A percentile compares a stretch with the other conserved stretches of the same genome.
These are phyloP conservation scores for Dipteronia sinensis DNA, from an alignment of 345 rosid genomes.

Conservation along the genomic window DNA sequence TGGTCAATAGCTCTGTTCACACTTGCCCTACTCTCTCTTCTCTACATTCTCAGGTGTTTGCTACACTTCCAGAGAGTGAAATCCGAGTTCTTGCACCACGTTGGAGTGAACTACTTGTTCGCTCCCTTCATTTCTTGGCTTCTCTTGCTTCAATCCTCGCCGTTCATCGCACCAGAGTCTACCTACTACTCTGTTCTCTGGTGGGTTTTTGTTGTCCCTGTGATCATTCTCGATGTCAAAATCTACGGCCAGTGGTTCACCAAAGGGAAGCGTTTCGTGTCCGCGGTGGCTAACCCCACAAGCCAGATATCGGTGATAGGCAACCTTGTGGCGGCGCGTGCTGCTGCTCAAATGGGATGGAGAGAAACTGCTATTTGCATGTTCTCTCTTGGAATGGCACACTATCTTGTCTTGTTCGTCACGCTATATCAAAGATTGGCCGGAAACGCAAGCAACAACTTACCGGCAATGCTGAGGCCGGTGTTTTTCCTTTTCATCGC, in stretches of 20 bases:
- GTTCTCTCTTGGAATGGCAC: conserved; percentile 37
- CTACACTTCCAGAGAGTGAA: conserved; percentile 43
- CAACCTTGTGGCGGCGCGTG: conserved; percentile 33
- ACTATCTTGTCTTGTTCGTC: conserved; percentile 40
- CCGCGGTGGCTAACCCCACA: conserved; percentile 35
- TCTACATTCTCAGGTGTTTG: conserved; percentile 44
- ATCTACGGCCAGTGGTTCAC: conserved; percentile 47
- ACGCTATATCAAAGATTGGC: conserved; percentile 35
- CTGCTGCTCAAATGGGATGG: conserved; percentile 34
- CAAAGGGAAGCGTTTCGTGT: conserved; percentile 37
- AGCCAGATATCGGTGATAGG: conserved; percentile 44
- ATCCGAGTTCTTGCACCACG: conserved; percentile 51
- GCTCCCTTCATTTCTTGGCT: conserved; percentile 41
- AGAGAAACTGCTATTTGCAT: conserved; percentile 33
- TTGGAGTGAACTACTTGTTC: conserved; percentile 36
- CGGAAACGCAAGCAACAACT: conserved; percentile 28
- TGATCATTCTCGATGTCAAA: conserved; percentile 32
- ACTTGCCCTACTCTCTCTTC: conserved; percentile 35
- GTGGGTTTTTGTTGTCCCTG: conserved; percentile 34
- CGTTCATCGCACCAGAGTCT: conserved; percentile 21
- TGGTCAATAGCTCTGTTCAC: conserved; percentile 50
- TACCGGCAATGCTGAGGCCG: conserved; percentile 36
- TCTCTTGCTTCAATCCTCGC: conserved; percentile 39
- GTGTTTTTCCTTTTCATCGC: conserved; percentile 41
- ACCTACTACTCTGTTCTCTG: conserved; percentile 19